Evolutionary conservation across 177 flowering plant species (phyloP).

Genomic region (Vitis hybrid): DNA sequence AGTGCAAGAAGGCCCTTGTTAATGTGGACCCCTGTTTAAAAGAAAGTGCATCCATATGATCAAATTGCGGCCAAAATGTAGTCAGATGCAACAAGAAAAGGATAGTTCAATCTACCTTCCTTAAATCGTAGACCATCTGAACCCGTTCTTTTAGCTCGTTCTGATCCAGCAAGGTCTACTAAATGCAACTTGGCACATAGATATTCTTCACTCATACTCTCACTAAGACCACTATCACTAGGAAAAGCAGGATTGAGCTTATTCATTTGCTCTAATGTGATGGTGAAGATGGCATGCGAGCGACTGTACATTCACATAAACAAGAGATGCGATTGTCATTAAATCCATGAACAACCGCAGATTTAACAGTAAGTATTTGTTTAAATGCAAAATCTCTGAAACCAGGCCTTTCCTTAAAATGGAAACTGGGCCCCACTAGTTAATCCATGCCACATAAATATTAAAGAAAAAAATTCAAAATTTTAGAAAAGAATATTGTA

Average conservation of each 20-base stretch:
- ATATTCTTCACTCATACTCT: slow-evolving; percentile 76
- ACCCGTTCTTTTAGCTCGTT: slow-evolving; percentile 97
- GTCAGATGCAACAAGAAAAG: not conserved
- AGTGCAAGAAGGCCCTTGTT: slow-evolving; percentile 98
- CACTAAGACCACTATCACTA: slow-evolving; percentile 46
- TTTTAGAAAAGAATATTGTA: not conserved
- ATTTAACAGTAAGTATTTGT: not conserved
- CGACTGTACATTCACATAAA: slow-evolving; percentile 52
- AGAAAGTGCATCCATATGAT: not conserved
- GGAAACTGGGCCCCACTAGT: not conserved
- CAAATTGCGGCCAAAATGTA: not conserved
- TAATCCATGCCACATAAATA: not conserved
- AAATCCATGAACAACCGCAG: slow-evolving; percentile 1
- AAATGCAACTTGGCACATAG: slow-evolving; percentile 94
- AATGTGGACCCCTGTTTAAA: slow-evolving; percentile 88
- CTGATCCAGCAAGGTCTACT: slow-evolving; percentile 99
- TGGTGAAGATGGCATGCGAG: slow-evolving; percentile 99
- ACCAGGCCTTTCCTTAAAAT: not conserved
- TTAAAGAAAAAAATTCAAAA: not conserved
- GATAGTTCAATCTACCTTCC: slow-evolving; percentile 61
- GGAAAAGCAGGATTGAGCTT: slow-evolving; percentile 39
- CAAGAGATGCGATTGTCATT: slow-evolving; percentile 2
- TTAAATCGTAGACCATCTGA: slow-evolving; percentile 99
- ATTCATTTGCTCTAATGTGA: slow-evolving; percentile 93
- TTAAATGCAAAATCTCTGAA: not conserved